A percentile compares a stretch with the other conserved stretches of the same genome.
phyloP scores from a whole-genome alignment of 495 filamentous ascomycete genomes.

The Penicillium coffeae region DNA sequence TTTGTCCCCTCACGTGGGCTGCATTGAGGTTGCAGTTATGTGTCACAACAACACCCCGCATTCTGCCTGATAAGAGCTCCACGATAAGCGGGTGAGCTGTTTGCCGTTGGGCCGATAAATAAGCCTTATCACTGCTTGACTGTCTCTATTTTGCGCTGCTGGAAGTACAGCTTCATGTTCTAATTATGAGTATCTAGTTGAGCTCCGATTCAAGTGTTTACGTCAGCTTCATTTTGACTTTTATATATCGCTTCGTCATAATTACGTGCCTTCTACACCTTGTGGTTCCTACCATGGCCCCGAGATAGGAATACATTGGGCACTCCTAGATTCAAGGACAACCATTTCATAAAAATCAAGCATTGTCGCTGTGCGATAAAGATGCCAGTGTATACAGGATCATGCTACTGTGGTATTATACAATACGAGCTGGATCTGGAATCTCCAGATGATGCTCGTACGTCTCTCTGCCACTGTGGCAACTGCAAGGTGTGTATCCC shows the following conservation, averaged over 20 bases:
- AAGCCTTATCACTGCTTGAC: no score
- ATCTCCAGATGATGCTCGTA: conserved; percentile 55
- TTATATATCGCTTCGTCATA: background rate
- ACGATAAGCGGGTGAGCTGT: background rate
- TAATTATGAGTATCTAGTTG: no score
- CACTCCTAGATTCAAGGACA: no score
- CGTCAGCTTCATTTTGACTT: no score
- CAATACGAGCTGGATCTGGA: conserved; percentile 43
- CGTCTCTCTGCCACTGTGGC: conserved; percentile 61
- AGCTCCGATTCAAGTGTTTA: background rate
- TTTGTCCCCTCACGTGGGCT: background rate
- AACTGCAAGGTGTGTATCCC: conserved; percentile 50
- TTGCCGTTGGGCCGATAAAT: background rate
- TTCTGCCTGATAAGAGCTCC: background rate
- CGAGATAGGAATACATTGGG: no score
- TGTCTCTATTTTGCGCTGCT: no score
- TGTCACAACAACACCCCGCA: background rate
- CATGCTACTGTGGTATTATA: conserved; percentile 47
- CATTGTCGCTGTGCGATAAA: no score
- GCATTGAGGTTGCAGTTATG: background rate
- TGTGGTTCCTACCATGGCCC: no score
- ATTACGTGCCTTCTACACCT: background rate
- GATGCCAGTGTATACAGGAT: conserved; percentile 39
- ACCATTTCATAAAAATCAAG: no score
- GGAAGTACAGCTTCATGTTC: no score